Evolutionary conservation across 108 stramenopile species (phyloP), one percentile per base, ranked within the genome.

Genomic region (Pseudonitzschia delicatissima): DNA sequence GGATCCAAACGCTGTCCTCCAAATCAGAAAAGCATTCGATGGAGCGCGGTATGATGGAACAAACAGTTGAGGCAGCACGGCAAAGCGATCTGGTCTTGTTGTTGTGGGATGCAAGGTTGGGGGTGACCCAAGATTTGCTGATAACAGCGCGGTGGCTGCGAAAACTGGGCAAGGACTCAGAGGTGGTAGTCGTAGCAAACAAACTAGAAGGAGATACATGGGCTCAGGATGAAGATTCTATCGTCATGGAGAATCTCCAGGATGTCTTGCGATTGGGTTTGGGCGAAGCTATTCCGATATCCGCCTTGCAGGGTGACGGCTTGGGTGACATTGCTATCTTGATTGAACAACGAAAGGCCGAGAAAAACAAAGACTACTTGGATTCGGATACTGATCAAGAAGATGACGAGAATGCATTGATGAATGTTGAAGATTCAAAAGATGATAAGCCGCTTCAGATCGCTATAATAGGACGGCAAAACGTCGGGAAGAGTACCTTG

Each of bases 401-500:
- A 0, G 28, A 36, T 25, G 71, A 77, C 15, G 39, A 36, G 39
- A 36, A 15, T 32, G 1, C 47, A 17, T 21, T 49, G 13, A 45
- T 64, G 48, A 42, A 28, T 33, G 55, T 35, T n/a, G 39, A 4
- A 52, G 67, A 72, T 18, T 12, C 32, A 36, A 33, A 17, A 58
- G 55, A 53, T 13, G 34, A 55, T 26, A 90, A 90, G 64, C 85
- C 89, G 15, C 47, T 93, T 40, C 88, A 88, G 72, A 75, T 96
- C 57, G 95, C 95, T 11, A 84, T 96, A 45, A 64, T 96, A 64
- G 95, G 95, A 13, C 78, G 88, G 20, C 90, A 87, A 50, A 96
- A 96, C 69, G 95, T 96, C 20, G 95, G 95, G 1, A 96, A 96
- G 62, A 86, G 73, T 5, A 96, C 92, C 25, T 58, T 96, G 15